These are phyloP conservation scores for Aureobasidium zeae DNA, from an alignment of 2,329 filamentous ascomycete genomes.

Conservation along the genomic window DNA sequence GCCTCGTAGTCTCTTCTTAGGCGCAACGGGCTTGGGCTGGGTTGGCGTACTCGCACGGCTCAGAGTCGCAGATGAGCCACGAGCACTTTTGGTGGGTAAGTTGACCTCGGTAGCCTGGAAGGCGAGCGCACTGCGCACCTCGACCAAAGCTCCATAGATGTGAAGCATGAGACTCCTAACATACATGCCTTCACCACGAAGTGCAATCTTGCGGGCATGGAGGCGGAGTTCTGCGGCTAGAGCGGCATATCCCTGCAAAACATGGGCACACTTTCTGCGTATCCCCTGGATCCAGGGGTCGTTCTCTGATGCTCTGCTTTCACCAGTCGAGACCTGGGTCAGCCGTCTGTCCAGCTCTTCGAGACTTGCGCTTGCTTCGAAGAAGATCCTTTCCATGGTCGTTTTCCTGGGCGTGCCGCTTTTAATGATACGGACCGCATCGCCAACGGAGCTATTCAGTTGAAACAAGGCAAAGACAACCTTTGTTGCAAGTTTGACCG, in stretches of 20 bases:
- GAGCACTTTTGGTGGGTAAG: constrained; percentile 21
- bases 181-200: constrained; percentile 47
- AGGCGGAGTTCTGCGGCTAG: constrained; percentile 42
- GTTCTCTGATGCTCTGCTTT: constrained; percentile 31
- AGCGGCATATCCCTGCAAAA: constrained; percentile 43
- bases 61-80: constrained; percentile 25
- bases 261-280: constrained; percentile 36
- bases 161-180: constrained; percentile 51
- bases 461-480: constrained; percentile 18
- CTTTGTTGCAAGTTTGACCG: constrained; percentile 16
- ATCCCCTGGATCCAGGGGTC: constrained; percentile 20
- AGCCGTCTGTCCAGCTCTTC: constrained; percentile 48
- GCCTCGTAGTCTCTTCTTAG: constrained; percentile 39
- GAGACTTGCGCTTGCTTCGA: constrained; percentile 47
- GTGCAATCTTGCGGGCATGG: constrained; percentile 43
- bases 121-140: constrained; percentile 50
- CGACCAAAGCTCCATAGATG: constrained; percentile 49
- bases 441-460: constrained; percentile 17
- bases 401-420: constrained; percentile 15
- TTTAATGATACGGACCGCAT: constrained; percentile 17
- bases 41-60: constrained; percentile 37
- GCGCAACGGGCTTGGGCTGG: constrained; percentile 33
- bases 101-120: constrained; percentile 39
- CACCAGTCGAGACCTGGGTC: constrained; percentile 41
- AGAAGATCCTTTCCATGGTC: constrained; percentile 21